Conservation (phyloP, 2,329 filamentous ascomycete species). For the Corinectria fuckeliana region DNA sequence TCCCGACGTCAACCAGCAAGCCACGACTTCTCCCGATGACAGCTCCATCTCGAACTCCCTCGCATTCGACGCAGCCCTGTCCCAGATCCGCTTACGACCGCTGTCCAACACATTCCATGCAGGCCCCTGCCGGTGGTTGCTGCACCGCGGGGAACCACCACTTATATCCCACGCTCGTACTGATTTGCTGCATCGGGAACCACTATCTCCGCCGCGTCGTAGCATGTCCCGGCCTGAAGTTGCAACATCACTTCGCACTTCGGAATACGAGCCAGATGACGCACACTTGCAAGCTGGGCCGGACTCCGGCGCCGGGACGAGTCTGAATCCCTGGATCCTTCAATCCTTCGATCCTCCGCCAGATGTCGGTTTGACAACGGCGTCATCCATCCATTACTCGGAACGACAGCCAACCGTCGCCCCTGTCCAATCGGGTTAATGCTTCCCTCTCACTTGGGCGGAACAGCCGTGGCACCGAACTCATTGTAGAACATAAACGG, state of each 20-base stretch:
- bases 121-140: background rate
- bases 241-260: constrained; percentile 4
- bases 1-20: background rate
- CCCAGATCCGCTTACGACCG: background rate
- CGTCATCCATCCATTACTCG: background rate
- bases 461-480: background rate
- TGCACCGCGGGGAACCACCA: background rate
- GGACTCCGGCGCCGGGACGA: background rate
- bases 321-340: background rate
- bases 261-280: background rate
- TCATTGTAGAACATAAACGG: constrained; percentile 1
- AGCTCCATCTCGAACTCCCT: background rate
- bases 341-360: background rate
- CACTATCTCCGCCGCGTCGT: background rate
- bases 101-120: background rate
- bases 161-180: background rate
- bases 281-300: background rate
- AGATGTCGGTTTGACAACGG: background rate
- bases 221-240: background rate
- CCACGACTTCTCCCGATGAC: background rate
- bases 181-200: background rate
- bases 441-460: background rate
- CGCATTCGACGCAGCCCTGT: background rate
- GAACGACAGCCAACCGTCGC: background rate
- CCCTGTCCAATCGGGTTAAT: background rate